A percentile compares a stretch with the other conserved stretches of the same genome.
Conservation (phyloP, 2,329 filamentous ascomycete species). For the Seiridium unicorne region DNA sequence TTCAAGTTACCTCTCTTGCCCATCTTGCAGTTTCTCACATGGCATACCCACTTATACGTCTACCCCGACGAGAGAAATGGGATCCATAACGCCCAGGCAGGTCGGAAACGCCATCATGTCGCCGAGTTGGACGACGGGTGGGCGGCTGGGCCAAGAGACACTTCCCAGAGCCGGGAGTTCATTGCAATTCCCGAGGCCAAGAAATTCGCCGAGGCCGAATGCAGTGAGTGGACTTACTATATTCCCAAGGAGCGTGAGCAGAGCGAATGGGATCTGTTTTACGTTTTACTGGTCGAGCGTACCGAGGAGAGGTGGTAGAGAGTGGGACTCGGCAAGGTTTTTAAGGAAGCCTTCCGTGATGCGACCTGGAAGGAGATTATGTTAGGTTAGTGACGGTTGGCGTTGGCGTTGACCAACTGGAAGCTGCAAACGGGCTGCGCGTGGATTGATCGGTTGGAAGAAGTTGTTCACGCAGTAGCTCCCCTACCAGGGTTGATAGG, state of each 20-base stretch:
- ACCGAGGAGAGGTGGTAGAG: neutral
- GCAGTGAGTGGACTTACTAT: neutral
- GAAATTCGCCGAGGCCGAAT: neutral
- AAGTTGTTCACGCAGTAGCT: too few relatives aligned
- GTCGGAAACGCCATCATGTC: neutral
- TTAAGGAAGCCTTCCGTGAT: neutral
- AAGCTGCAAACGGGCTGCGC: too few relatives aligned
- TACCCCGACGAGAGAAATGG: neutral
- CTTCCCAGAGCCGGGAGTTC: neutral
- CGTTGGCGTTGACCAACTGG: too few relatives aligned
- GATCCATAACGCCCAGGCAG: accelerated
- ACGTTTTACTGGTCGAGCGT: neutral
- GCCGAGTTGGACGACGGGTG: neutral
- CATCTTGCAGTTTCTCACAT: neutral
- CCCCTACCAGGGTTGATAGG: too few relatives aligned
- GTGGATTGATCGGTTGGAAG: too few relatives aligned
- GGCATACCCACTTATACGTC: neutral
- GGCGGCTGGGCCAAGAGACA: neutral
- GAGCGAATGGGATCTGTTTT: neutral
- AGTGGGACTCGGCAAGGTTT: neutral
- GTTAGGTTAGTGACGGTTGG: neutral
- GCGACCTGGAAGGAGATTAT: neutral
- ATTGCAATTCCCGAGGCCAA: neutral
- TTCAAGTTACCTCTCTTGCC: neutral
- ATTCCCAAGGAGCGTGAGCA: neutral